A percentile compares a stretch with the other conserved stretches of the same genome.
Conservation (phyloP, 345 rosid genomes). For the Aurinia saxatilis region DNA sequence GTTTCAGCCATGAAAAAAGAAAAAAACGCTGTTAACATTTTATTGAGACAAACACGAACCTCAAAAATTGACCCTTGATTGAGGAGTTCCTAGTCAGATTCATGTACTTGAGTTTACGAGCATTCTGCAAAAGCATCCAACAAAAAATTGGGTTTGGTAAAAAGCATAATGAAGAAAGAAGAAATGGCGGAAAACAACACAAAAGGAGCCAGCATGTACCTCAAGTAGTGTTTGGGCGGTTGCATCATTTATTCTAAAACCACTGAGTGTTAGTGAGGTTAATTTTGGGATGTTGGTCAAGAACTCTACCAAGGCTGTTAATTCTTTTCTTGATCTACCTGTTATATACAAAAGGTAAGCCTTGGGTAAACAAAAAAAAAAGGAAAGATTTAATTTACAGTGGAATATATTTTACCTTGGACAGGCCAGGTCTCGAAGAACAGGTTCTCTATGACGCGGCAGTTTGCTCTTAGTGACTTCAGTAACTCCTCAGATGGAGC, state of each 20-base stretch:
- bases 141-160: no score
- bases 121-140: conserved; percentile 36
- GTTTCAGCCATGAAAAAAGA: no score
- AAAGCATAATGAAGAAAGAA: no score
- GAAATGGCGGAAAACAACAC: no score
- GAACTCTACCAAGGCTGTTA: conserved; percentile 48
- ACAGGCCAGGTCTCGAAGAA: conserved; percentile 53
- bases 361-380: background rate
- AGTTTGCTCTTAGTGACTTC: conserved; percentile 47
- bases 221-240: conserved; percentile 49
- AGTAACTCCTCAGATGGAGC: conserved; percentile 58
- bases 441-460: conserved; percentile 58
- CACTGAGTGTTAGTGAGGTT: conserved; percentile 58
- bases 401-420: conserved; percentile 34
- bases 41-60: conserved; percentile 28
- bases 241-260: conserved; percentile 59
- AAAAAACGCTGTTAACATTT: no score
- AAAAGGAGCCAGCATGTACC: conserved; percentile 27
- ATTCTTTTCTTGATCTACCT: conserved; percentile 67
- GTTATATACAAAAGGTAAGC: conserved; percentile 28
- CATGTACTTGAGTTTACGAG: conserved; percentile 47
- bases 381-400: background rate
- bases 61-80: conserved; percentile 58
- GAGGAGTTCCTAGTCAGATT: conserved; percentile 64
- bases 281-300: conserved; percentile 54